Percentiles rank a stretch among this genome's conserved stretches.
Evolutionary conservation across 768 basidiomycete genomes (phyloP).

Genomic region (Trametes gibbosa): DNA sequence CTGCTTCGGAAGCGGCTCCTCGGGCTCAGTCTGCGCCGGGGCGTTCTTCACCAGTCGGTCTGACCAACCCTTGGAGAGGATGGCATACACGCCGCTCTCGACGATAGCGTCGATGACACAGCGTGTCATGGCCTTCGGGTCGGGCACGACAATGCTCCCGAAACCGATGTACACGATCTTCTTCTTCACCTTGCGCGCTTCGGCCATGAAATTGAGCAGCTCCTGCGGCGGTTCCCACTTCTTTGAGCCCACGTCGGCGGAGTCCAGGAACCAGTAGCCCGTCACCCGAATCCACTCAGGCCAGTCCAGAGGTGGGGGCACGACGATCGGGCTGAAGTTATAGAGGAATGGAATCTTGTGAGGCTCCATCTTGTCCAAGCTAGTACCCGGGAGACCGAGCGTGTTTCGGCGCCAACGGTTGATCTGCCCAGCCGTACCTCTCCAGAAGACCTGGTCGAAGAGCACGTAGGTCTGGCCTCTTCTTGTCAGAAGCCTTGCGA

Average conservation of each 20-base stretch:
- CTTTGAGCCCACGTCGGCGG: constrained; percentile 83
- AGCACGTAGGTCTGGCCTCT: constrained; percentile 80
- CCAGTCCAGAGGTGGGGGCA: constrained; percentile 96
- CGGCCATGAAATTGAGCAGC: constrained; percentile 78
- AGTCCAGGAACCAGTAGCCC: constrained; percentile 97
- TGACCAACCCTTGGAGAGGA: constrained; percentile 98
- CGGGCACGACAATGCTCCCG: constrained; percentile 94
- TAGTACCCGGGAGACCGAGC: constrained; percentile 76
- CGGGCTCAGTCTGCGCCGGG: constrained; percentile 54
- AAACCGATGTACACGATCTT: constrained; percentile 98
- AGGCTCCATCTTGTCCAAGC: constrained; percentile 91
- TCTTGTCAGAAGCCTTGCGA: background rate
- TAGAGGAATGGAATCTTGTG: constrained; percentile 98
- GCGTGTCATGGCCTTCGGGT: constrained; percentile 89
- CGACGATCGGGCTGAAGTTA: constrained; percentile 89
- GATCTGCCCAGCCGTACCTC: constrained; percentile 89
- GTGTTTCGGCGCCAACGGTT: constrained; percentile 88
- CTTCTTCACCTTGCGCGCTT: constrained; percentile 70
- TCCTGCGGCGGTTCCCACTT: constrained; percentile 88
- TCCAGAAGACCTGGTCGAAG: constrained; percentile 99
- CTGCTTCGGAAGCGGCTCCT: constrained; percentile 70
- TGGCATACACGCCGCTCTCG: constrained; percentile 84
- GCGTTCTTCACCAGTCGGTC: constrained; percentile 73
- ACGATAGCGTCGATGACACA: constrained; percentile 87
- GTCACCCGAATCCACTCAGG: constrained; percentile 97